These are phyloP conservation scores for Acacia pycnantha DNA, from an alignment of 331 rosid genomes.

Conservation along the genomic window DNA sequence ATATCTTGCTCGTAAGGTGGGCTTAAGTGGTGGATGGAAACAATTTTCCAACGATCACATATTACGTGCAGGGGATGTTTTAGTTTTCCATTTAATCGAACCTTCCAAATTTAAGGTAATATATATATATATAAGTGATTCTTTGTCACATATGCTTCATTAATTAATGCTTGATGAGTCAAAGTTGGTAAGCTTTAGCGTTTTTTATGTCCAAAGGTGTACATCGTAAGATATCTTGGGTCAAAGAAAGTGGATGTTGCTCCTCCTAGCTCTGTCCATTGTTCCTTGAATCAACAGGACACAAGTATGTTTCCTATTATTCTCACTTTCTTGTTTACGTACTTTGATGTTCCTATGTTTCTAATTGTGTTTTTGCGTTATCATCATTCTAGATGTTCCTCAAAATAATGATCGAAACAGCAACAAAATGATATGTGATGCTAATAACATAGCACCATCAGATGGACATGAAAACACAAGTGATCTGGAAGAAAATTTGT, in stretches of 20 bases:
- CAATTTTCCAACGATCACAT: not conserved
- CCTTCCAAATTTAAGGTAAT: not conserved
- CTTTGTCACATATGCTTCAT: not conserved
- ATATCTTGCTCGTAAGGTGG: slow-evolving; percentile 33
- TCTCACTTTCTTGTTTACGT: not conserved
- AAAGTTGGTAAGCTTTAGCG: not conserved
- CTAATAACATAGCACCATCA: not conserved
- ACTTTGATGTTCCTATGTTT: not conserved
- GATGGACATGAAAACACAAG: not conserved
- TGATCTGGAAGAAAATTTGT: not conserved
- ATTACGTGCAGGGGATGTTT: not conserved
- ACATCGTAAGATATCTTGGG: slow-evolving; percentile 46
- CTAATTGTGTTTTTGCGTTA: not conserved
- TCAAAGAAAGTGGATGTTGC: slow-evolving; percentile 50
- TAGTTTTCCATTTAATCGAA: not conserved
- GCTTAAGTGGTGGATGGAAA: not conserved
- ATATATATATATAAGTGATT: not conserved
- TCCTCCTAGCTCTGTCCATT: slow-evolving; percentile 42
- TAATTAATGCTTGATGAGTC: not conserved
- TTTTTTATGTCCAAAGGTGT: slow-evolving; percentile 41
- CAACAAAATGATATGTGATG: not conserved
- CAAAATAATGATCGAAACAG: not conserved
- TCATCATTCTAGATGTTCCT: not conserved
- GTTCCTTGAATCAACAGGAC: slow-evolving; percentile 7
- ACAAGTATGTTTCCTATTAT: slow-evolving; percentile 20